phyloP scores from a whole-genome alignment of 345 rosid species.

The Zanthoxylum bungeanum region DNA sequence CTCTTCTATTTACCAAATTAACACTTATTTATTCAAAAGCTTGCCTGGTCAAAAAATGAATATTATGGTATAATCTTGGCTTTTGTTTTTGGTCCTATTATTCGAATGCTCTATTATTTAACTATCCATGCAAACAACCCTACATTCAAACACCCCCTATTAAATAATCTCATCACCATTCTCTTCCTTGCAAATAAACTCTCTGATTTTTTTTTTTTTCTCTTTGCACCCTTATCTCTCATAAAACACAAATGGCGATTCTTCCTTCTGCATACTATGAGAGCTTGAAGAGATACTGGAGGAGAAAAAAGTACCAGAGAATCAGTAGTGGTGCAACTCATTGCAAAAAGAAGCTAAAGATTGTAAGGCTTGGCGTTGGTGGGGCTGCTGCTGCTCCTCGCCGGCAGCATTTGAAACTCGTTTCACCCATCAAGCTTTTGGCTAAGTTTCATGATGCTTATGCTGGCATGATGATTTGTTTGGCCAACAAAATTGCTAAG shows the following conservation, averaged over 20 bases:
- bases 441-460: slow-evolving; percentile 35
- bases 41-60: neutral
- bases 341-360: slow-evolving; percentile 26
- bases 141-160: neutral
- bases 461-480: slow-evolving; percentile 24
- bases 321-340: slow-evolving; percentile 2
- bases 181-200: neutral
- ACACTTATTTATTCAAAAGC: too few relatives aligned
- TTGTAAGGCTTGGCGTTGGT: slow-evolving; percentile 39
- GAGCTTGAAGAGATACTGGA: slow-evolving; percentile 40
- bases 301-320: slow-evolving; percentile 36
- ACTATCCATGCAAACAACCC: slow-evolving; percentile 2
- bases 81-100: neutral
- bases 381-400: neutral
- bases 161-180: neutral
- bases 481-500: slow-evolving; percentile 23
- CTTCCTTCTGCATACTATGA: slow-evolving; percentile 14
- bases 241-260: slow-evolving; percentile 19
- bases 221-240: neutral
- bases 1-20: too few relatives aligned
- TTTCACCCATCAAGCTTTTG: slow-evolving; percentile 29
- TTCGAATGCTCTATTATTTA: neutral
- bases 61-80: neutral
- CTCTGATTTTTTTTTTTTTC: neutral
- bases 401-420: slow-evolving; percentile 6